Percentiles rank a stretch among this genome's conserved stretches.
Conservation (phyloP, 768 basidiomycete species). For the Holtermannia corniformis region DNA sequence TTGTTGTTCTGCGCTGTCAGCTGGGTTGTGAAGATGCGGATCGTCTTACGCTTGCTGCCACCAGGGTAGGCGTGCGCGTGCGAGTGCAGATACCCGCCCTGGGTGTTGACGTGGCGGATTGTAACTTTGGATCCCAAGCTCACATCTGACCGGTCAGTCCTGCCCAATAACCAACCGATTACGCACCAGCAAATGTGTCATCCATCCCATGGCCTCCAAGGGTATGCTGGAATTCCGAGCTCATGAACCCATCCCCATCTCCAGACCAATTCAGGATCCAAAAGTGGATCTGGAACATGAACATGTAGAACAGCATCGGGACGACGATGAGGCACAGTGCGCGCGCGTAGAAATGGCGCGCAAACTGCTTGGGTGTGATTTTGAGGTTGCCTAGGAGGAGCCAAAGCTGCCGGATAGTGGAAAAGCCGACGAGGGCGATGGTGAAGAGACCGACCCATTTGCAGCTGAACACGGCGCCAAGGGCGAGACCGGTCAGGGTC, state of each 20-base stretch:
- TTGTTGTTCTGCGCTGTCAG: slow-evolving; percentile 68
- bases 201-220: slow-evolving; percentile 79
- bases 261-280: slow-evolving; percentile 76
- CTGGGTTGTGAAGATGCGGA: not conserved
- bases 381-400: slow-evolving; percentile 73
- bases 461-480: slow-evolving; percentile 86
- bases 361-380: slow-evolving; percentile 63
- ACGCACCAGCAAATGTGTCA: slow-evolving; percentile 79
- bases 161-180: not conserved
- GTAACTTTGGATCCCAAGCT: slow-evolving; percentile 71
- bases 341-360: slow-evolving; percentile 76
- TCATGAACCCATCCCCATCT: slow-evolving; percentile 99
- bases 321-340: slow-evolving; percentile 80
- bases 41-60: slow-evolving; percentile 71
- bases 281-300: slow-evolving; percentile 95
- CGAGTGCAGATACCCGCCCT: slow-evolving; percentile 98
- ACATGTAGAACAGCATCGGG: slow-evolving; percentile 84
- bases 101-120: slow-evolving; percentile 87
- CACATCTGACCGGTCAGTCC: slow-evolving; percentile 51
- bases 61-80: slow-evolving; percentile 80
- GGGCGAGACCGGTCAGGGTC: slow-evolving; percentile 68
- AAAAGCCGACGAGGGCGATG: slow-evolving; percentile 81
- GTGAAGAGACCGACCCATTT: slow-evolving; percentile 99
- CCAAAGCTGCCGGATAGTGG: slow-evolving; percentile 82
- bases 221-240: slow-evolving; percentile 95